phyloP scores from a whole-genome alignment of 169 alveolate genomes.

The Eimeria sp. region DNA sequence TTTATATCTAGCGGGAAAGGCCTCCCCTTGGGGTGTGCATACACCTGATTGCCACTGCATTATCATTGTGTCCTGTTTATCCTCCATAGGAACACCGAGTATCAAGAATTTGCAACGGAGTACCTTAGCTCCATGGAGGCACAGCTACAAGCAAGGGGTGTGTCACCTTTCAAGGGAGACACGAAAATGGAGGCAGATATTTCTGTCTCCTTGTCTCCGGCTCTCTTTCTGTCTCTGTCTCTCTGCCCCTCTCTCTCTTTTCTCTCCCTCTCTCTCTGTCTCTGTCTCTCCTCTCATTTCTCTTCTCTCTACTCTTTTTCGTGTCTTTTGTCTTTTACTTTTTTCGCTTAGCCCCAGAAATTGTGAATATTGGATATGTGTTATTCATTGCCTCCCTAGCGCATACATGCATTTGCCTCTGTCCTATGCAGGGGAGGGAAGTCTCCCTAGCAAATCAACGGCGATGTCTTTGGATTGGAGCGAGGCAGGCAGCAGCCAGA shows the following conservation, averaged over 20 bases:
- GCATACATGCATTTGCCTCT: no score
- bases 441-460: neutral
- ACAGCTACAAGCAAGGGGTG: neutral
- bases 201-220: neutral
- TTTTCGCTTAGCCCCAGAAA: no score
- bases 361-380: no score
- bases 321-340: no score
- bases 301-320: no score
- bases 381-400: no score
- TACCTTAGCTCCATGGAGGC: slow-evolving; percentile 49
- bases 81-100: slow-evolving; percentile 75
- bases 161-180: no score
- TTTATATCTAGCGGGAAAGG: no score
- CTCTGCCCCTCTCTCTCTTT: neutral
- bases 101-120: slow-evolving; percentile 60
- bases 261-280: neutral
- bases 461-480: slow-evolving; percentile 14
- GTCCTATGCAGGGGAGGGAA: neutral
- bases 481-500: neutral
- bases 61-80: neutral
- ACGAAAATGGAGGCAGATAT: no score
- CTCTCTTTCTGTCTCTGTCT: neutral
- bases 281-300: no score
- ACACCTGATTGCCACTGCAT: neutral
- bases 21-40: neutral